Conservation (phyloP, 169 alveolate species). For the Amoebophrya sp. region DNA sequence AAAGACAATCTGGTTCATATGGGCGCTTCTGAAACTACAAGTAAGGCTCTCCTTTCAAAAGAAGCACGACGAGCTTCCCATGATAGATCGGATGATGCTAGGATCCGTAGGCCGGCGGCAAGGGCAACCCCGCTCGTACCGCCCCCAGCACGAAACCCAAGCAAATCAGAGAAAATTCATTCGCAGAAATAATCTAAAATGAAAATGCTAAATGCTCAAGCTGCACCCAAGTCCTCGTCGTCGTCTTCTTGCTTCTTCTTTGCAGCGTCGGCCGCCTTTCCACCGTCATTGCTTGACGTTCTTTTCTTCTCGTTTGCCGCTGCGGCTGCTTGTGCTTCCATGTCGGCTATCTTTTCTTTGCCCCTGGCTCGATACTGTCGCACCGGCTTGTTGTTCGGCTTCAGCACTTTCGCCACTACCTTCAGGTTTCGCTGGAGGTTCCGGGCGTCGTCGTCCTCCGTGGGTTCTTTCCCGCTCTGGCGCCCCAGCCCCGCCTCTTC, state of each 20-base stretch:
- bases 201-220: background rate
- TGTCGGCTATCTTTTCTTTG: background rate
- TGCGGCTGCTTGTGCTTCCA: background rate
- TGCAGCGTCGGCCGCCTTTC: too few relatives aligned
- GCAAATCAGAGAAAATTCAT: background rate
- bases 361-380: background rate
- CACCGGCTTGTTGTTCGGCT: background rate
- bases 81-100: too few relatives aligned
- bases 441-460: background rate
- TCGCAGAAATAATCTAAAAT: background rate
- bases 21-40: background rate
- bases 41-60: too few relatives aligned
- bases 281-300: too few relatives aligned
- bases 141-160: background rate
- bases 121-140: too few relatives aligned
- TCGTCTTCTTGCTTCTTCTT: background rate
- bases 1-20: background rate
- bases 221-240: background rate
- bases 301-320: background rate
- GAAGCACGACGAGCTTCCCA: too few relatives aligned
- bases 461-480: background rate
- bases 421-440: too few relatives aligned
- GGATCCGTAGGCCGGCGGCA: too few relatives aligned
- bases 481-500: background rate
- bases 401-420: background rate